A percentile compares a stretch with the other conserved stretches of the same genome.
phyloP scores from a whole-genome alignment of 2,329 filamentous ascomycete species.

The Aspergillus cejpii region DNA sequence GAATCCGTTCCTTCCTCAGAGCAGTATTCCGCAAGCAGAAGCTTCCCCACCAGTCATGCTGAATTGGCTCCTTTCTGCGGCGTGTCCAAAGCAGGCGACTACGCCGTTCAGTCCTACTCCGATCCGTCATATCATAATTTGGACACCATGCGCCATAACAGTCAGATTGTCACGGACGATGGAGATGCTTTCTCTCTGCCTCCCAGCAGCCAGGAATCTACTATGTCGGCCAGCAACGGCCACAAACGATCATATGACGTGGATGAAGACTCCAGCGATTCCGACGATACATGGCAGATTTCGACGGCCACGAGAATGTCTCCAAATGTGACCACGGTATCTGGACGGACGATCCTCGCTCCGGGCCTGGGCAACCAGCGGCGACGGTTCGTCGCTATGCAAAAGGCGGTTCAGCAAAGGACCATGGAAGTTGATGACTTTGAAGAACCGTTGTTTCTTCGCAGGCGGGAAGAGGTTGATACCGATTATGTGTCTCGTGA shows the following conservation, averaged over 20 bases:
- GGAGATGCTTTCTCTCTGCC: slow-evolving; percentile 36
- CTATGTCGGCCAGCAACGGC: slow-evolving; percentile 24
- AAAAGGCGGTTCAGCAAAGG: slow-evolving; percentile 3
- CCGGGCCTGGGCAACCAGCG: slow-evolving; percentile 28
- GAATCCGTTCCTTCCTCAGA: slow-evolving; percentile 9
- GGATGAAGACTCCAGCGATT: slow-evolving; percentile 28
- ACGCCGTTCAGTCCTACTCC: slow-evolving; percentile 49
- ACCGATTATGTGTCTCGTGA: slow-evolving; percentile 20
- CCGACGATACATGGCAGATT: slow-evolving; percentile 23
- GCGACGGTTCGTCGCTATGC: slow-evolving; percentile 18
- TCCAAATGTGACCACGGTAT: slow-evolving; percentile 16
- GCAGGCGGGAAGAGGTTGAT: slow-evolving; percentile 38
- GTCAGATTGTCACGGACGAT: slow-evolving; percentile 30
- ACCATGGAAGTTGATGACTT: slow-evolving; percentile 39
- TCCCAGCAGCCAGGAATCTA: slow-evolving; percentile 37
- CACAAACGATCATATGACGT: slow-evolving; percentile 43
- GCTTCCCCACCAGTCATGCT: slow-evolving; percentile 27
- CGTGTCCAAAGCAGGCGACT: slow-evolving; percentile 66
- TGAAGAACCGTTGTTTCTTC: slow-evolving; percentile 42
- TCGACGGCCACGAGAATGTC: neutral
- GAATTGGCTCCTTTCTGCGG: slow-evolving; percentile 78
- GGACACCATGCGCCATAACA: slow-evolving; percentile 13
- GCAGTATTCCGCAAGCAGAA: slow-evolving; percentile 5
- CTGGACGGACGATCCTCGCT: slow-evolving; percentile 28
- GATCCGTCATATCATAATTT: neutral